These are phyloP conservation scores for Colletotrichum sublineola DNA, from an alignment of 2,329 filamentous ascomycete species.

Conservation along the genomic window DNA sequence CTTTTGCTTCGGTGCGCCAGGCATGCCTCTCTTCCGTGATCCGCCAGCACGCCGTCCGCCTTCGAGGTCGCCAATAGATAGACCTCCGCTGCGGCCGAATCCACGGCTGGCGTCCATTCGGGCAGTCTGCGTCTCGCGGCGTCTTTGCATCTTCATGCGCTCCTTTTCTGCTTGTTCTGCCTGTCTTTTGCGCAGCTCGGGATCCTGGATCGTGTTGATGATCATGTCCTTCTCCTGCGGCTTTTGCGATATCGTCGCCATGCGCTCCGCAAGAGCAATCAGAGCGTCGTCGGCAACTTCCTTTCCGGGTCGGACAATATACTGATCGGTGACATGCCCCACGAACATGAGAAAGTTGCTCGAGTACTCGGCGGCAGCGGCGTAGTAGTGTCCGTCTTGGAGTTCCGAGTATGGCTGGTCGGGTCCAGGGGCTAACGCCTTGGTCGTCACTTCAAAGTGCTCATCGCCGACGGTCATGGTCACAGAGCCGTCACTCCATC, in stretches of 20 bases:
- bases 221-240: constrained; percentile 73
- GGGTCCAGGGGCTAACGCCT: constrained; percentile 73
- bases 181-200: constrained; percentile 79
- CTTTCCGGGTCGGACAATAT: constrained; percentile 76
- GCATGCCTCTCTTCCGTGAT: constrained; percentile 66
- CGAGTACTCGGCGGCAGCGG: constrained; percentile 77
- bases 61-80: constrained; percentile 79
- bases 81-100: constrained; percentile 66
- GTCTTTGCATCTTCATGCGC: constrained; percentile 74
- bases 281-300: constrained; percentile 79
- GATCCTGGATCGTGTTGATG: constrained; percentile 78
- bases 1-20: constrained; percentile 64
- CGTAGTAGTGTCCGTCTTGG: constrained; percentile 82
- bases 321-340: constrained; percentile 81
- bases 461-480: constrained; percentile 81
- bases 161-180: constrained; percentile 83
- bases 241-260: constrained; percentile 73
- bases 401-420: constrained; percentile 74
- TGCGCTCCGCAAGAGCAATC: constrained; percentile 74
- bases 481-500: constrained; percentile 84
- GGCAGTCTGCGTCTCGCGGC: constrained; percentile 76
- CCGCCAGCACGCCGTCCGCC: constrained; percentile 65
- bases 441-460: constrained; percentile 81
- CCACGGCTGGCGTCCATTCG: constrained; percentile 70
- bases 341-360: constrained; percentile 79